Conservation (phyloP, 768 basidiomycete genomes). For the Auricularia sp. region DNA sequence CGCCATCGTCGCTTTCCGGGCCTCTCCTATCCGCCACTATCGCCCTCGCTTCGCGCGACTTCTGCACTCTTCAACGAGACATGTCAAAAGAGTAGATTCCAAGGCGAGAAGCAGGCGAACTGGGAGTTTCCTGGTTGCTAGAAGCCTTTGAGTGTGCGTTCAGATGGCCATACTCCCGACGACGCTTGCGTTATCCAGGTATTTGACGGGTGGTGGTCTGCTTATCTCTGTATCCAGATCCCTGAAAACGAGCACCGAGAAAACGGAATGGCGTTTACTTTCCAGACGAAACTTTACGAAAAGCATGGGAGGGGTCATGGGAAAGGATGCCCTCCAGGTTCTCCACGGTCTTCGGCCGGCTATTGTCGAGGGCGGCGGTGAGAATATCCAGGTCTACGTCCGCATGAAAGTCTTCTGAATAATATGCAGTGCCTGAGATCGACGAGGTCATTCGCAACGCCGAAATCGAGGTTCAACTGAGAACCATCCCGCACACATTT, state of each 20-base stretch:
- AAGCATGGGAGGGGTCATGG: not conserved
- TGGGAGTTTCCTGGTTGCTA: not conserved
- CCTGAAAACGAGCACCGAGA: too few relatives aligned
- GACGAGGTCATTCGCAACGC: not conserved
- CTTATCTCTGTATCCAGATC: too few relatives aligned
- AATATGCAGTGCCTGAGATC: not conserved
- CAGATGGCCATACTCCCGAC: not conserved
- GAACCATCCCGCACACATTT: not conserved
- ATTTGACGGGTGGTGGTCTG: too few relatives aligned
- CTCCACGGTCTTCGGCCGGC: not conserved
- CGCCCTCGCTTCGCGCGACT: too few relatives aligned
- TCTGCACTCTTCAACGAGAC: too few relatives aligned
- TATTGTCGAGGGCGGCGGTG: not conserved
- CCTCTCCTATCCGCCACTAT: too few relatives aligned
- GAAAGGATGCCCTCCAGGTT: not conserved
- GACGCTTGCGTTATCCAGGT: not conserved
- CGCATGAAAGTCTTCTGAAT: too few relatives aligned
- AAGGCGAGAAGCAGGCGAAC: not conserved
- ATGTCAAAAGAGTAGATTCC: not conserved
- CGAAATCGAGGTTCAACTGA: not conserved
- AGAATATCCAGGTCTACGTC: not conserved
- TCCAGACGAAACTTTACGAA: not conserved
- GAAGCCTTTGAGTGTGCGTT: not conserved
- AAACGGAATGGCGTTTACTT: too few relatives aligned
- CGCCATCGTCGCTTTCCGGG: too few relatives aligned